Percentiles rank a stretch among this genome's conserved stretches.
Conservation (phyloP, 2,329 filamentous ascomycete genomes). For the Talaromyces sp. region DNA sequence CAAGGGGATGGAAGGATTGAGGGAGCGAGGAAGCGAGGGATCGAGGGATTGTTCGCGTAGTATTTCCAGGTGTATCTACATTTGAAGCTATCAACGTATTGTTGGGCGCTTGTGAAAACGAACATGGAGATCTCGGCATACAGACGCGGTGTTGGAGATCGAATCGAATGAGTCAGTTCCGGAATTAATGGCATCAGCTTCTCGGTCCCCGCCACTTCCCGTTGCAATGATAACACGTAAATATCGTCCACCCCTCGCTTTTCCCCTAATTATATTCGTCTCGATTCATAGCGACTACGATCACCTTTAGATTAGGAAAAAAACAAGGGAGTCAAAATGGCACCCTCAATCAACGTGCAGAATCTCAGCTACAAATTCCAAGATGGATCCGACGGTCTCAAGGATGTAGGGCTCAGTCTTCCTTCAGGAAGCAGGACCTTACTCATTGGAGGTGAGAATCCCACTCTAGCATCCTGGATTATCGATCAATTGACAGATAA, state of each 20-base stretch:
- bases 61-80: too few relatives aligned
- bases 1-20: background rate
- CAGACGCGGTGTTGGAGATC: background rate
- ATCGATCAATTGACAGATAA: background rate
- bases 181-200: slow-evolving; percentile 12
- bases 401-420: slow-evolving; percentile 69
- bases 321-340: background rate
- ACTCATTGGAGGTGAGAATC: slow-evolving; percentile 68
- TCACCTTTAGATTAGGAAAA: background rate
- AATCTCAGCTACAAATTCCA: slow-evolving; percentile 85
- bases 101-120: too few relatives aligned
- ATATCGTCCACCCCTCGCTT: background rate
- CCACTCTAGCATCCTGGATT: background rate
- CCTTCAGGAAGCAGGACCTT: slow-evolving; percentile 82
- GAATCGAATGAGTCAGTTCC: background rate
- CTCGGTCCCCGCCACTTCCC: slow-evolving; percentile 4
- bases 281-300: background rate
- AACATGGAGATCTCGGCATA: background rate
- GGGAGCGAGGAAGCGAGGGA: background rate
- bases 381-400: slow-evolving; percentile 75
- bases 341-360: slow-evolving; percentile 67
- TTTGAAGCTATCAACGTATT: too few relatives aligned
- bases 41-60: background rate
- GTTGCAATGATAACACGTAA: background rate
- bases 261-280: background rate